phyloP scores from a whole-genome alignment of 75 land plant genomes.

The Ceratopteris richardii region DNA sequence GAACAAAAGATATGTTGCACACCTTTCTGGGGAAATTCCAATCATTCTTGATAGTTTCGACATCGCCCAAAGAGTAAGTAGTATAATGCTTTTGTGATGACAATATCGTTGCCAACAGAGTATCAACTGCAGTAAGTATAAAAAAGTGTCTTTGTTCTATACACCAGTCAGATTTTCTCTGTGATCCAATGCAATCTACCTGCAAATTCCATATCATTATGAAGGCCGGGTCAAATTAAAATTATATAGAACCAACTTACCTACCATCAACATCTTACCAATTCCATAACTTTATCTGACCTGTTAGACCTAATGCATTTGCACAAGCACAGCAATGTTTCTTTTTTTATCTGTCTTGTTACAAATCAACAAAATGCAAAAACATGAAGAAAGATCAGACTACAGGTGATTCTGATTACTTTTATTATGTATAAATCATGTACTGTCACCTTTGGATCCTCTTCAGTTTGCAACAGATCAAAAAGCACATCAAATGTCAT shows the following conservation, averaged over 20 bases:
- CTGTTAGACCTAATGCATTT: neutral
- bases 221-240: no score
- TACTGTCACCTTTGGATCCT: slow-evolving; percentile 38
- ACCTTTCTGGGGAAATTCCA: neutral
- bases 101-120: slow-evolving; percentile 19
- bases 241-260: no score
- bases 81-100: neutral
- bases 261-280: neutral
- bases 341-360: neutral
- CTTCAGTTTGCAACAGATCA: slow-evolving; percentile 39
- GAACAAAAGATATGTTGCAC: no score
- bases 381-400: neutral
- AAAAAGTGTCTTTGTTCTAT: slow-evolving; percentile 18
- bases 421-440: no score
- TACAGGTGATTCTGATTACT: neutral
- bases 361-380: neutral
- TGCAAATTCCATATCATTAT: no score
- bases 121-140: slow-evolving; percentile 28
- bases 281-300: neutral
- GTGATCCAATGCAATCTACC: slow-evolving; percentile 26
- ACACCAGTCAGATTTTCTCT: slow-evolving; percentile 7
- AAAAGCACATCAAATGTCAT: slow-evolving; percentile 50
- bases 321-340: neutral
- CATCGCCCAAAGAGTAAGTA: neutral
- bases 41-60: neutral